Evolutionary conservation across 257 asterid species (phyloP).

Genomic region (Verbascum thapsus): DNA sequence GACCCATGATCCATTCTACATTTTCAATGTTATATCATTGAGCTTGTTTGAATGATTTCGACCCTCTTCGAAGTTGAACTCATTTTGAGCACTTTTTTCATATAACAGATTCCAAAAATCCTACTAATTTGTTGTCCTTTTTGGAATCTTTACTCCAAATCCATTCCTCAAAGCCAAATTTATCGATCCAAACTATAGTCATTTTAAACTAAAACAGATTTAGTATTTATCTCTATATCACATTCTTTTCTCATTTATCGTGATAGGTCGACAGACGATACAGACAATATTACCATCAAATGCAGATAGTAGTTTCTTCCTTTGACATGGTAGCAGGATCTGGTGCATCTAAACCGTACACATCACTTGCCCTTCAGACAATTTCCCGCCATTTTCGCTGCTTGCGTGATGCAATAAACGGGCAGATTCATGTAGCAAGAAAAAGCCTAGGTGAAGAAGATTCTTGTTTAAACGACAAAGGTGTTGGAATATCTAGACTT

Average conservation of each 20-base stretch:
- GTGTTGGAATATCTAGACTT: constrained; percentile 72
- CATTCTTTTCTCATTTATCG: constrained; percentile 19
- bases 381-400: constrained; percentile 88
- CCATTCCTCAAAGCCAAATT: too few relatives aligned
- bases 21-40: too few relatives aligned
- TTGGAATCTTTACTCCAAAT: too few relatives aligned
- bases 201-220: too few relatives aligned
- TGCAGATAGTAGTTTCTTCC: constrained; percentile 79
- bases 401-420: constrained; percentile 71
- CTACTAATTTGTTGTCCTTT: too few relatives aligned
- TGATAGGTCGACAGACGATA: constrained; percentile 78
- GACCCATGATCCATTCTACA: too few relatives aligned
- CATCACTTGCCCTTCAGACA: constrained; percentile 81
- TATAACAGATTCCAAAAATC: too few relatives aligned
- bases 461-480: constrained; percentile 48
- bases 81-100: too few relatives aligned
- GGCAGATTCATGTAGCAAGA: constrained; percentile 60
- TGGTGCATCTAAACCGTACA: constrained; percentile 80
- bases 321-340: constrained; percentile 72
- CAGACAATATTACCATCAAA: constrained; percentile 84
- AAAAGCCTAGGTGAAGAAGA: constrained; percentile 83
- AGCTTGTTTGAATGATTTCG: too few relatives aligned
- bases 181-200: too few relatives aligned
- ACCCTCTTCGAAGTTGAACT: too few relatives aligned
- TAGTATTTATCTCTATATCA: not conserved